phyloP scores from a whole-genome alignment of 305 asterid genomes.

The Plantago lanceolata region DNA sequence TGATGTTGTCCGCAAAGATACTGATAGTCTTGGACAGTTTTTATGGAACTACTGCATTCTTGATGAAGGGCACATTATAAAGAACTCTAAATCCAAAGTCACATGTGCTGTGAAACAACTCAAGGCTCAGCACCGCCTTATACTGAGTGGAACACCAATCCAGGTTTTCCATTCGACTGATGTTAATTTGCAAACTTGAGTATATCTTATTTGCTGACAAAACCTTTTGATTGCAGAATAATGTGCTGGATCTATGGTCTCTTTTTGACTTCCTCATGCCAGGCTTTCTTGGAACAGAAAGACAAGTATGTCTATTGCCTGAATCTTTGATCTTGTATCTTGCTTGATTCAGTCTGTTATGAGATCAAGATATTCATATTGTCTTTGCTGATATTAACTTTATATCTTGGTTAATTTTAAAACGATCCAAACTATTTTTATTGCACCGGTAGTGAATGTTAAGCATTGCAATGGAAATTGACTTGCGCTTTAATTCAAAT shows the following conservation, averaged over 20 bases:
- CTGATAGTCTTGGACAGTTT: conserved; percentile 62
- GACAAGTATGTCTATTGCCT: conserved; percentile 68
- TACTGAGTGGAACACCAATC: conserved; percentile 97
- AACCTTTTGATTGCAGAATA: conserved; percentile 69
- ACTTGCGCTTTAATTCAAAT: background rate
- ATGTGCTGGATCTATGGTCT: conserved; percentile 97
- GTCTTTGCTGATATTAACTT: background rate
- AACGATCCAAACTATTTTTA: background rate
- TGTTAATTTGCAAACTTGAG: conserved; percentile 18
- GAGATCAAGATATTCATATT: background rate
- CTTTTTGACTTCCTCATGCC: conserved; percentile 99
- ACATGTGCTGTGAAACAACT: conserved; percentile 93
- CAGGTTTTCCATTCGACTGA: conserved; percentile 50
- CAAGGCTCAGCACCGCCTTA: conserved; percentile 94
- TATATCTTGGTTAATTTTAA: background rate
- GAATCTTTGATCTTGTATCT: conserved; percentile 11
- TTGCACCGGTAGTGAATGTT: background rate
- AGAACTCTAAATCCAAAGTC: conserved; percentile 87
- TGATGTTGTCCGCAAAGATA: conserved; percentile 93
- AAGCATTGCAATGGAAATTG: background rate
- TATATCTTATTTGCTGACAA: conserved; percentile 28
- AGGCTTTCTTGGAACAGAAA: conserved; percentile 98
- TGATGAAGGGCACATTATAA: conserved; percentile 96
- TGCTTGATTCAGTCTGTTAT: conserved; percentile 8
- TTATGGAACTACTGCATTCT: conserved; percentile 93